Percentiles rank a stretch among this genome's conserved stretches.
Evolutionary conservation across 106 monocot genomes (phyloP).

Genomic region (Agapanthus africanus): DNA sequence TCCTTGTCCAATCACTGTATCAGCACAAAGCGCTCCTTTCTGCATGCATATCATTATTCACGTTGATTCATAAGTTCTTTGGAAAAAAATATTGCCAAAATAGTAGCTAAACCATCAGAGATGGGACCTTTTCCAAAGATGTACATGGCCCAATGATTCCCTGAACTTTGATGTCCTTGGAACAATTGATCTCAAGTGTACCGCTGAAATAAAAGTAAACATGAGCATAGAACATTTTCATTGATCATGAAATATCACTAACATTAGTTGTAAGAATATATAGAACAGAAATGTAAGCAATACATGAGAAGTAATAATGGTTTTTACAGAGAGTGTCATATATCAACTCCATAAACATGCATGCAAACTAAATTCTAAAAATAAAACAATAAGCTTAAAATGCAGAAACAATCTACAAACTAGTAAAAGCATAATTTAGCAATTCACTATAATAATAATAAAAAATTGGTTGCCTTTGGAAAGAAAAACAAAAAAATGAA

Average conservation of each 20-base stretch:
- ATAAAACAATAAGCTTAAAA: not conserved
- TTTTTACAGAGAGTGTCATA: not conserved
- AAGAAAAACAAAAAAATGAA: not conserved
- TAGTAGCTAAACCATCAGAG: not conserved
- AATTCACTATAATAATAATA: not conserved
- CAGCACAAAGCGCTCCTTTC: conserved; percentile 88
- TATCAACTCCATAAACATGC: not conserved
- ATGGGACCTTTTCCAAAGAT: conserved; percentile 88
- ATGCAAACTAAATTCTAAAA: not conserved
- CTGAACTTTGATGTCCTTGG: conserved; percentile 97
- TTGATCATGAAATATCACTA: not conserved
- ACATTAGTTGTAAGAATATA: not conserved
- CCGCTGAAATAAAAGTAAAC: conserved; percentile 42
- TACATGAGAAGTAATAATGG: not conserved
- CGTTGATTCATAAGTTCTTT: not conserved
- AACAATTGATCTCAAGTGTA: conserved; percentile 83
- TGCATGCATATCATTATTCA: conserved; percentile 23
- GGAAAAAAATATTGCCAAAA: not conserved
- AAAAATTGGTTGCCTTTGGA: not conserved
- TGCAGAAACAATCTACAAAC: not conserved
- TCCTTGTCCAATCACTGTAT: conserved; percentile 82
- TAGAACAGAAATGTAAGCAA: not conserved
- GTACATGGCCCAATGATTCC: conserved; percentile 97
- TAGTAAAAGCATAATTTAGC: not conserved
- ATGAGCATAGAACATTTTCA: not conserved